phyloP scores from a whole-genome alignment of 768 basidiomycete species.

The Suillus lakei region DNA sequence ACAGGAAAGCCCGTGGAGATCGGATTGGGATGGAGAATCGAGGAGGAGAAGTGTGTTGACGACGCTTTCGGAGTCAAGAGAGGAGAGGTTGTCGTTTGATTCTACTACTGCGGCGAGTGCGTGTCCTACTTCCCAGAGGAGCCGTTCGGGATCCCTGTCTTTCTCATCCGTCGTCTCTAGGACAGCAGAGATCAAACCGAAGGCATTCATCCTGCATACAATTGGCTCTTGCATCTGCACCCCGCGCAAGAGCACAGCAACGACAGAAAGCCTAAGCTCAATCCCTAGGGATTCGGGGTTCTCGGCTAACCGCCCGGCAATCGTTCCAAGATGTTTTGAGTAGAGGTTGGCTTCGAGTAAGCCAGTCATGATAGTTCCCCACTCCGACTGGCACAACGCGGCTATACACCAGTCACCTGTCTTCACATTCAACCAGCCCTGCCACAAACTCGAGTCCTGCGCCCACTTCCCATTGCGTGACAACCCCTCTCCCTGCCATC shows the following conservation, averaged over 20 bases:
- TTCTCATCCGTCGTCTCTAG: constrained; percentile 29
- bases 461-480: constrained; percentile 52
- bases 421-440: constrained; percentile 38
- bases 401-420: constrained; percentile 1
- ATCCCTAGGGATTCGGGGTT: neutral
- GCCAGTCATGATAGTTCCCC: neutral
- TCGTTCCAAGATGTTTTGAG: constrained; percentile 5
- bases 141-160: constrained; percentile 30
- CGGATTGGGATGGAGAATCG: constrained; percentile 49
- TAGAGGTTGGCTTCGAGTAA: neutral
- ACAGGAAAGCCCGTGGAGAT: constrained; percentile 52
- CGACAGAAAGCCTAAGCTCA: constrained; percentile 38
- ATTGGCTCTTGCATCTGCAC: constrained; percentile 27
- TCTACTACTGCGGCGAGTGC: constrained; percentile 36
- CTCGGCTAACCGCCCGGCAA: neutral
- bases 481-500: constrained; percentile 34
- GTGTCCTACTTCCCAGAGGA: constrained; percentile 43
- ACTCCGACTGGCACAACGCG: neutral
- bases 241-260: constrained; percentile 37
- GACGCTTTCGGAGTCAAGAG: constrained; percentile 43
- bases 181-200: constrained; percentile 28
- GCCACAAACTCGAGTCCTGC: constrained; percentile 51
- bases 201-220: constrained; percentile 26
- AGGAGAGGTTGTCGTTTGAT: constrained; percentile 25
- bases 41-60: constrained; percentile 62